Percentiles rank a stretch among this genome's conserved stretches.
These are phyloP conservation scores for Dicorynia guianensis DNA, from an alignment of 306 rosid species.

Conservation along the genomic window DNA sequence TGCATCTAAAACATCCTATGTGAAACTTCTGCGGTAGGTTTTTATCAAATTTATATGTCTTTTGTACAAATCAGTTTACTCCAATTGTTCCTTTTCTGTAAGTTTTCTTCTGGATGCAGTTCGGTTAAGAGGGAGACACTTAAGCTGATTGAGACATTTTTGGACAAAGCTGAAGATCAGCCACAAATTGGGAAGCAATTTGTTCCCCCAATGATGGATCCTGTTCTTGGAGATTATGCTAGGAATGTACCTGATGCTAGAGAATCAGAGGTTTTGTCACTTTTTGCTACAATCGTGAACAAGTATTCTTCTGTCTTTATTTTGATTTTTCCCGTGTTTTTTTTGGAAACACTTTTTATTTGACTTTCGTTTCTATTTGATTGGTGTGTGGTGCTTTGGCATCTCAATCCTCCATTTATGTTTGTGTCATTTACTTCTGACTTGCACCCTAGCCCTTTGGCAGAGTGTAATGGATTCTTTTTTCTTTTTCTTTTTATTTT, in stretches of 20 bases:
- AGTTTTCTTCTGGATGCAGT: conserved; percentile 56
- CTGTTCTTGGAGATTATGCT: conserved; percentile 93
- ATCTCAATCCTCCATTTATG: neutral
- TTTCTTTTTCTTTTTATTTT: no score
- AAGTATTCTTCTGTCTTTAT: conserved; percentile 59
- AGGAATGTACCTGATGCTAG: conserved; percentile 99
- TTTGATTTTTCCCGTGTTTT: neutral
- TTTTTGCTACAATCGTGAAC: conserved; percentile 94
- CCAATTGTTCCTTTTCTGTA: neutral
- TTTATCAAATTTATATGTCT: conserved; percentile 13
- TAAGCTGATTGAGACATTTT: conserved; percentile 91
- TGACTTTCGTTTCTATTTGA: neutral
- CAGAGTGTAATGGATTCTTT: neutral
- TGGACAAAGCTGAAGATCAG: conserved; percentile 99
- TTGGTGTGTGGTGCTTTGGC: conserved; percentile 29
- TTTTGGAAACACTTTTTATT: neutral
- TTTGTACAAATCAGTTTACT: conserved; percentile 8
- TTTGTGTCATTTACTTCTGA: conserved; percentile 1
- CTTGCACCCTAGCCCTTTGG: neutral
- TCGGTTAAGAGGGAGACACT: conserved; percentile 98
- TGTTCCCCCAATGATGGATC: conserved; percentile 99
- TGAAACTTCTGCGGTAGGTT: conserved; percentile 84
- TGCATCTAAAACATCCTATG: conserved; percentile 88
- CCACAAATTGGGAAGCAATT: conserved; percentile 95
- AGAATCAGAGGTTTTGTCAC: conserved; percentile 96